Base-by-base conservation (phyloP, 2,329 filamentous ascomycete species). In the Penicillium sp. region DNA sequence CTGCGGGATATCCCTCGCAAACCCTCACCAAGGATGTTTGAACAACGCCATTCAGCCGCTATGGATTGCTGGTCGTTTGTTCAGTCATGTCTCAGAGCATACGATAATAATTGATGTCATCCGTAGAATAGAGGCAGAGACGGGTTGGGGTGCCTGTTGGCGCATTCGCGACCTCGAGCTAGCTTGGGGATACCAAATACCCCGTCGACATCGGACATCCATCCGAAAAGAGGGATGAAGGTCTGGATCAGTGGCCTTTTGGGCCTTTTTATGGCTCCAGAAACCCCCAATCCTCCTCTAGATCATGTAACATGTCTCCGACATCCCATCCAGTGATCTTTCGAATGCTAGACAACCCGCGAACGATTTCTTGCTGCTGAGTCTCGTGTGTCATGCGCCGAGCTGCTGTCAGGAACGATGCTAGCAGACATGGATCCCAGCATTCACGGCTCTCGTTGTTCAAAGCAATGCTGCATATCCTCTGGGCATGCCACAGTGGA, bases 11-110 rank as follows among this genome's bases (percentile, higher is more conserved):
- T 84, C 82, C 0, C 63, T 82, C 13, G 78, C 82, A 3, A 86
- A 86, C 56, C 79, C 78, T 4, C 82, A 86, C 55, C 75, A 80
- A 11, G 83, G 82, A 3, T 83, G 80, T 58, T 63, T 84, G 33
- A 85, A 82, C 58, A 85, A 86, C 63, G 81, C 82, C 3, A 82
- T 85, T 5, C 83, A 85, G 59, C 83, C 83, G 1, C 71, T 85
- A 0, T 85, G 81, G 79, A 75, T 86, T 13, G 83, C 84, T 0
- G 84, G 82, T 0, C 75, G 78, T 35, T 68, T 84, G 0, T 74
- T 86, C 43, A 84, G 79, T 53, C 83, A 86, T 68, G 73, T 70
- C 2, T 74, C 75, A 1, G 75, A 79, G 56, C 75, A 78, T 58
- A 63, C 63, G 0, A 60, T 73, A 14, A 72, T 77, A 1, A 67